A percentile compares a stretch with the other conserved stretches of the same genome.
Conservation (phyloP, 1,284 basidiomycete species). For the Cystobasidium sp. region DNA sequence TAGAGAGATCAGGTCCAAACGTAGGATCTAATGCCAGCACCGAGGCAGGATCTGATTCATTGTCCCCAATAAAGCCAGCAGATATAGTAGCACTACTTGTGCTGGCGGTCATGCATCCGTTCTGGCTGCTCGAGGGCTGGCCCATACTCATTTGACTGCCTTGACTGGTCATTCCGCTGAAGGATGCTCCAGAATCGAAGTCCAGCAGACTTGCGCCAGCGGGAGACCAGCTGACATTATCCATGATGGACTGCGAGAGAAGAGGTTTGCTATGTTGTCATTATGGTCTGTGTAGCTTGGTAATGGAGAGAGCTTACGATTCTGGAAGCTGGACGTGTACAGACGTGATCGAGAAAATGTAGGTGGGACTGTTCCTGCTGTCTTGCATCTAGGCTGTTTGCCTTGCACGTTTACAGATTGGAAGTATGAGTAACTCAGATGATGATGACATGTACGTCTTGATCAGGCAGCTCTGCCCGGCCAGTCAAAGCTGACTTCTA, state of each 20-base stretch:
- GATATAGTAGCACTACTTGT: neutral
- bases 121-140: neutral
- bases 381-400: neutral
- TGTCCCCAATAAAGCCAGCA: neutral
- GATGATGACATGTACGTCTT: constrained; percentile 1
- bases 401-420: no score
- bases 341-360: constrained; percentile 9
- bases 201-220: neutral
- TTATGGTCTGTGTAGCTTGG: no score
- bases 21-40: constrained; percentile 7
- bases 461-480: neutral
- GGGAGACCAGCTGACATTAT: neutral
- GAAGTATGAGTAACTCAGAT: neutral
- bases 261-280: neutral
- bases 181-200: constrained; percentile 16
- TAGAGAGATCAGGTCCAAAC: constrained; percentile 5
- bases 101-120: constrained; percentile 13
- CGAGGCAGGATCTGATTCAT: neutral
- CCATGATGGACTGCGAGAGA: neutral
- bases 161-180: constrained; percentile 22
- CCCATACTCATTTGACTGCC: constrained; percentile 14
- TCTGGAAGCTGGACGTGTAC: neutral
- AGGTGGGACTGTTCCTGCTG: neutral
- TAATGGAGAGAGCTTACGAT: no score
- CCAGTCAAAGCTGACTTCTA: neutral